Evolutionary conservation across 352 stramenopile genomes (phyloP).

Genomic region (Globisporangium spiculum): DNA sequence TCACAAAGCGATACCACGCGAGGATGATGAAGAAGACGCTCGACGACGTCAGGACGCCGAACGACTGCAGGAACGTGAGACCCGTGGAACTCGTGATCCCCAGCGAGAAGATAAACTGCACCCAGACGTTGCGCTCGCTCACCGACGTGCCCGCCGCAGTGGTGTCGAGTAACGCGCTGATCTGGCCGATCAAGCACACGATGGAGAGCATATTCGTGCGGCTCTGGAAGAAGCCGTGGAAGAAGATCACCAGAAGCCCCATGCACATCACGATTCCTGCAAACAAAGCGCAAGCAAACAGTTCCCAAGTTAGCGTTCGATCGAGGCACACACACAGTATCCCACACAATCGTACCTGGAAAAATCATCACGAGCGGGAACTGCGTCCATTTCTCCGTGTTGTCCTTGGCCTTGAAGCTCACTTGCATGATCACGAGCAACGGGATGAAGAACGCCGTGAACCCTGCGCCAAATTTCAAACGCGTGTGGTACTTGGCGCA

Average conservation of each 20-base stretch:
- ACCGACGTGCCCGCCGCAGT: constrained; percentile 70
- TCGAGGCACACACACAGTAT: neutral
- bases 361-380: constrained; percentile 81
- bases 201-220: constrained; percentile 47
- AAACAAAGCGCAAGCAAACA: neutral
- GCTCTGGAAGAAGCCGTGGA: constrained; percentile 57
- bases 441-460: constrained; percentile 82
- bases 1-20: constrained; percentile 60
- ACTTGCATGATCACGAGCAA: constrained; percentile 86
- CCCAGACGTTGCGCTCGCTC: constrained; percentile 81
- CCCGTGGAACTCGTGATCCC: constrained; percentile 82
- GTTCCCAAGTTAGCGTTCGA: neutral
- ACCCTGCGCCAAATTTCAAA: constrained; percentile 65
- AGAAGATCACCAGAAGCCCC: constrained; percentile 65
- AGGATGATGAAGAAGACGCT: constrained; percentile 78
- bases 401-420: constrained; percentile 73
- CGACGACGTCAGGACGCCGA: constrained; percentile 45
- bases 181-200: constrained; percentile 69
- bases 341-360: constrained; percentile 27
- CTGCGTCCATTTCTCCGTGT: constrained; percentile 60
- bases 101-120: constrained; percentile 85
- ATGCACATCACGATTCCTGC: constrained; percentile 69
- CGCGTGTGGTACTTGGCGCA: constrained; percentile 71
- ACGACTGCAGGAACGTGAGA: constrained; percentile 69
- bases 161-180: constrained; percentile 72